phyloP scores from a whole-genome alignment of 192 early-diverging fungal genomes.

The Podila horticola region DNA sequence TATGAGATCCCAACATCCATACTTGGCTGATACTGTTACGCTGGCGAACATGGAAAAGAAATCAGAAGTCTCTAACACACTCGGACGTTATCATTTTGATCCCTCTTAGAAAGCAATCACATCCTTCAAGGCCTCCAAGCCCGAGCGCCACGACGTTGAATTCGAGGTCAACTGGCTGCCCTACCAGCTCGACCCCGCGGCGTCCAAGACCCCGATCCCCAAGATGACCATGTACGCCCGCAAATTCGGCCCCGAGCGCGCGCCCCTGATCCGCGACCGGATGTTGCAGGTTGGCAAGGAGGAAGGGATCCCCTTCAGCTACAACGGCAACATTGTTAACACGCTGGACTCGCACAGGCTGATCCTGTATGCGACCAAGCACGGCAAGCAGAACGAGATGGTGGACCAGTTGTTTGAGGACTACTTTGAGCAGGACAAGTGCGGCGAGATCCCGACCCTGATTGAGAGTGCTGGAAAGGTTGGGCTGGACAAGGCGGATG shows the following conservation, averaged over 20 bases:
- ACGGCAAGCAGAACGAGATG: constrained; percentile 65
- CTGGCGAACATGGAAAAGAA: not conserved
- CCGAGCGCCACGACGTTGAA: constrained; percentile 55
- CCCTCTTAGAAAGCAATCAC: constrained; percentile 36
- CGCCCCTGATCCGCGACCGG: constrained; percentile 61
- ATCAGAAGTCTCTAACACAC: not conserved
- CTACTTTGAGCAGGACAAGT: constrained; percentile 81
- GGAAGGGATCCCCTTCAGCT: constrained; percentile 74
- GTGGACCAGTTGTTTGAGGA: constrained; percentile 69
- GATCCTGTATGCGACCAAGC: constrained; percentile 62
- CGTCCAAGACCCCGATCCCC: constrained; percentile 60
- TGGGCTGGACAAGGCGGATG: constrained; percentile 65
- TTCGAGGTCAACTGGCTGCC: constrained; percentile 74
- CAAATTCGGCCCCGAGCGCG: constrained; percentile 73
- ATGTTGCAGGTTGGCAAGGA: constrained; percentile 65
- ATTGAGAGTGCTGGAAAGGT: constrained; percentile 64
- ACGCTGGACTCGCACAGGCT: constrained; percentile 75
- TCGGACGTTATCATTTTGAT: not conserved
- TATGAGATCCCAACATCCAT: constrained; percentile 51
- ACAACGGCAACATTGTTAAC: constrained; percentile 72
- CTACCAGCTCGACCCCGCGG: constrained; percentile 73
- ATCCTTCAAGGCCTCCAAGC: constrained; percentile 54
- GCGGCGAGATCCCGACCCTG: constrained; percentile 69
- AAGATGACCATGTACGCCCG: constrained; percentile 66
- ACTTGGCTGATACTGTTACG: not conserved